Evolutionary conservation across 192 early-diverging fungal genomes (phyloP).

Genomic region (Gonapodya prolifera): DNA sequence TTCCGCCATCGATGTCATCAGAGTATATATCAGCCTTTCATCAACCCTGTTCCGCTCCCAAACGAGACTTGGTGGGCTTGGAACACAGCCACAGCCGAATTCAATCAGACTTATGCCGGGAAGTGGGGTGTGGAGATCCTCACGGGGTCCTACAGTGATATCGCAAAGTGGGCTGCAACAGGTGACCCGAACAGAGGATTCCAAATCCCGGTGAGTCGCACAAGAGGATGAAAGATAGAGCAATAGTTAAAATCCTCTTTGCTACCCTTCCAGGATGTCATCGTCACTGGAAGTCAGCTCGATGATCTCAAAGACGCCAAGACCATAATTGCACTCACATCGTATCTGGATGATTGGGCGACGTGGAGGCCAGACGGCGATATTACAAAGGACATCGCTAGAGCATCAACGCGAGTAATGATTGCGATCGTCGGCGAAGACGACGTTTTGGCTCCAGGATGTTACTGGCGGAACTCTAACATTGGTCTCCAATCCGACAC

Average conservation of each 20-base stretch:
- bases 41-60: not conserved
- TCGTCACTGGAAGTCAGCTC: not conserved
- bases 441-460: too few relatives aligned
- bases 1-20: not conserved
- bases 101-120: not conserved
- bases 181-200: not conserved
- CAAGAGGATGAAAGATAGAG: too few relatives aligned
- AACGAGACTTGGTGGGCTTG: not conserved
- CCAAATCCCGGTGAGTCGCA: not conserved
- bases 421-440: too few relatives aligned
- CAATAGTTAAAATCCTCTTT: too few relatives aligned
- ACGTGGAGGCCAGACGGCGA: not conserved
- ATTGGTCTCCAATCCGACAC: too few relatives aligned
- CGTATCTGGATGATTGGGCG: not conserved
- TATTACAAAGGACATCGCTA: not conserved
- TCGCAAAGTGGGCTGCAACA: not conserved
- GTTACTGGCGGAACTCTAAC: too few relatives aligned
- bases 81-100: not conserved
- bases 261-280: not conserved
- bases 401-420: not conserved
- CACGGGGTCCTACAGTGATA: not conserved
- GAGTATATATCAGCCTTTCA: not conserved
- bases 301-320: not conserved
- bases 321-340: not conserved
- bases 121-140: not conserved